Conservation (phyloP, 176 grass and related monocot species). For the Zizania latifolia region DNA sequence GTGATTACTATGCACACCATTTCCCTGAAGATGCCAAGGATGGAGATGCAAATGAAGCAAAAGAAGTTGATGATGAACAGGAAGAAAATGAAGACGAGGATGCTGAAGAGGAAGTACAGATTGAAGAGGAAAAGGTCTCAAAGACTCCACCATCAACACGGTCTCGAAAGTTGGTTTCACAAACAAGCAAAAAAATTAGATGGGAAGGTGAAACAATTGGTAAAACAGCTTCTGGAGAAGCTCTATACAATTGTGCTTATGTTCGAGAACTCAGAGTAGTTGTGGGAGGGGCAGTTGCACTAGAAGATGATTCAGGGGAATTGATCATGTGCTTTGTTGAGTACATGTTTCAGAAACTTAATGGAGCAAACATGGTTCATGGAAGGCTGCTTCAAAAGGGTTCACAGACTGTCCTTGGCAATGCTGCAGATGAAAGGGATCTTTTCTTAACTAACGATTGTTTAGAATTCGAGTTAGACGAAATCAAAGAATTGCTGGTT, state of each 20-base stretch:
- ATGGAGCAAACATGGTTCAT: slow-evolving; percentile 75
- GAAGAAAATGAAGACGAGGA: slow-evolving; percentile 73
- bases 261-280: slow-evolving; percentile 51
- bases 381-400: slow-evolving; percentile 75
- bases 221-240: slow-evolving; percentile 55
- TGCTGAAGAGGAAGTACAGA: slow-evolving; percentile 49
- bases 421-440: slow-evolving; percentile 94
- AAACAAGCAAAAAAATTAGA: slow-evolving; percentile 50
- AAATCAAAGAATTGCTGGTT: slow-evolving; percentile 64
- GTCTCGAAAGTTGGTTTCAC: slow-evolving; percentile 46
- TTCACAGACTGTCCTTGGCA: slow-evolving; percentile 76
- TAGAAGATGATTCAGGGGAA: slow-evolving; percentile 75
- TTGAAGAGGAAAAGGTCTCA: slow-evolving; percentile 34
- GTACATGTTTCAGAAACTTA: slow-evolving; percentile 78
- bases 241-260: slow-evolving; percentile 49
- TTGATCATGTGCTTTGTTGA: slow-evolving; percentile 70
- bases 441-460: slow-evolving; percentile 86
- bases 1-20: slow-evolving; percentile 79
- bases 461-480: slow-evolving; percentile 77
- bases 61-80: slow-evolving; percentile 71
- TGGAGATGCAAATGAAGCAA: slow-evolving; percentile 44
- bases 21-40: slow-evolving; percentile 79
- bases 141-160: slow-evolving; percentile 34
- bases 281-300: slow-evolving; percentile 42
- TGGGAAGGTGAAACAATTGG: slow-evolving; percentile 57